A percentile compares a stretch with the other conserved stretches of the same genome.
phyloP scores from a whole-genome alignment of 805 yeast species.

The Diddensiella santjacobensis region DNA sequence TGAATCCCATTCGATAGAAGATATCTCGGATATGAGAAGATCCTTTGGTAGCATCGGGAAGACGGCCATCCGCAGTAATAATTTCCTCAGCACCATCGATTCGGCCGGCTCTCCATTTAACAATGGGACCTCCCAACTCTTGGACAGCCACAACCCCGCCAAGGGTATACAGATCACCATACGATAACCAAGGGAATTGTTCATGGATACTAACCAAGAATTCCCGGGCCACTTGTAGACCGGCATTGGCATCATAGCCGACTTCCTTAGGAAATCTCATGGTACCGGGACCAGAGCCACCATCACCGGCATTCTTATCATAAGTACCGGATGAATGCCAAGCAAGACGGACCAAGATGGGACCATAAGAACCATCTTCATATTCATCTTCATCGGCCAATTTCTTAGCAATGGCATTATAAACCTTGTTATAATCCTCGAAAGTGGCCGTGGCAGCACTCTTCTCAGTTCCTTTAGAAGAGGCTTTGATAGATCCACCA shows the following conservation, averaged over 20 bases:
- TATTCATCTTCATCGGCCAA: constrained; percentile 41
- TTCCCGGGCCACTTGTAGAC: constrained; percentile 55
- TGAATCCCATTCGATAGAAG: constrained; percentile 63
- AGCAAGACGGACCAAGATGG: constrained; percentile 66
- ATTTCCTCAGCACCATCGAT: constrained; percentile 48
- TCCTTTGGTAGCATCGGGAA: constrained; percentile 70
- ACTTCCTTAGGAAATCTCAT: constrained; percentile 50
- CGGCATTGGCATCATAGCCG: constrained; percentile 57
- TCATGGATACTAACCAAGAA: constrained; percentile 54
- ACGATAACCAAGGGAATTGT: constrained; percentile 64
- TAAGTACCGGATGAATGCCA: constrained; percentile 87
- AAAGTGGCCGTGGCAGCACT: constrained; percentile 33
- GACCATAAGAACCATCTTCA: constrained; percentile 71
- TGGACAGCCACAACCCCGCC: constrained; percentile 79
- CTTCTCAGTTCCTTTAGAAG: neutral
- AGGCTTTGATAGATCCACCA: constrained; percentile 26
- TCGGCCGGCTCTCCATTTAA: constrained; percentile 79
- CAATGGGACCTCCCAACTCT: constrained; percentile 71
- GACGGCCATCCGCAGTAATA: constrained; percentile 62
- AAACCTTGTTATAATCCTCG: constrained; percentile 67
- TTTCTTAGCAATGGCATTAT: constrained; percentile 71
- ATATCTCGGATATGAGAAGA: constrained; percentile 60
- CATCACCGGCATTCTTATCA: constrained; percentile 43
- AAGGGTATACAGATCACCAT: constrained; percentile 76
- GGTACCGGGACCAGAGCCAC: constrained; percentile 65